Conservation (phyloP, 2,329 filamentous ascomycete species). For the Colletotrichum sp. region DNA sequence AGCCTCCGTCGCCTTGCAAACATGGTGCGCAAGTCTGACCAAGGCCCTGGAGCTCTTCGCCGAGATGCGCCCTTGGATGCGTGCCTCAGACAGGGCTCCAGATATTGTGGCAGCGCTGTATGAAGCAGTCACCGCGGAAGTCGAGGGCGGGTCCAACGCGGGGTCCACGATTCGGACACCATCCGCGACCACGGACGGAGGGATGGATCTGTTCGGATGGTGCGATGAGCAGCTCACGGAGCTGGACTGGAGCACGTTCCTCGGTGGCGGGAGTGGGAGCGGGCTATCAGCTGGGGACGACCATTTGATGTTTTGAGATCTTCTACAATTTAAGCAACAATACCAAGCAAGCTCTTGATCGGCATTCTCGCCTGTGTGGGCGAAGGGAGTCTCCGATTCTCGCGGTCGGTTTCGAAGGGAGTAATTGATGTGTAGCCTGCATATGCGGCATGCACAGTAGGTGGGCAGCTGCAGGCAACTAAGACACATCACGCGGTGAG, state of each 20-base stretch:
- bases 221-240: conserved; percentile 31
- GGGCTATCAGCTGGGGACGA: background rate
- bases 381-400: too few relatives aligned
- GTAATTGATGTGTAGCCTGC: background rate
- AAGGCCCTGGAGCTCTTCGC: conserved; percentile 29
- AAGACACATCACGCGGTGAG: too few relatives aligned
- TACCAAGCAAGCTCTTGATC: background rate
- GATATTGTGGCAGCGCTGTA: conserved; percentile 31
- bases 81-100: conserved; percentile 27
- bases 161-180: conserved; percentile 24
- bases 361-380: fast-evolving
- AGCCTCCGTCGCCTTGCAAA: background rate
- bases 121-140: conserved; percentile 26
- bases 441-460: too few relatives aligned
- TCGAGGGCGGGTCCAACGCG: conserved; percentile 16
- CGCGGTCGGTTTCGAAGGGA: too few relatives aligned
- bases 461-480: too few relatives aligned
- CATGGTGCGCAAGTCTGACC: conserved; percentile 26
- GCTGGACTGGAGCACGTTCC: conserved; percentile 29
- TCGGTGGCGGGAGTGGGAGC: background rate
- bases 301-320: background rate
- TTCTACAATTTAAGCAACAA: background rate
- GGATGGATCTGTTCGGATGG: conserved; percentile 29
- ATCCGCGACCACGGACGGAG: conserved; percentile 26
- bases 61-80: conserved; percentile 34